Conservation (phyloP, 495 filamentous ascomycete species). For the Podospora didyma region DNA sequence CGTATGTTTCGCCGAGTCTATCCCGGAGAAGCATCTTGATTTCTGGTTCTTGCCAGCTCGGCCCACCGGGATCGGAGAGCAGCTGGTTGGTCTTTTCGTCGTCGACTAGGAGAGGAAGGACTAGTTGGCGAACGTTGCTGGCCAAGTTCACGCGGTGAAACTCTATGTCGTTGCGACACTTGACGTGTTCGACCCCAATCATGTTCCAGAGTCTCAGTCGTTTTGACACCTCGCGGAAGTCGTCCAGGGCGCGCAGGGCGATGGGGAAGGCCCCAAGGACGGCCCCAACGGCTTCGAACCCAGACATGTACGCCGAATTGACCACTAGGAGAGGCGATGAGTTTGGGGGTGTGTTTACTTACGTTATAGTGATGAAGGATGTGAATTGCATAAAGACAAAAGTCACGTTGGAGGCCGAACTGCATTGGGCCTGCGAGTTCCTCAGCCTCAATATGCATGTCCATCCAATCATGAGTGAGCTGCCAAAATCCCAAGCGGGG, state of each 20-base stretch:
- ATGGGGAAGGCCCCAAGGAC: constrained; percentile 29
- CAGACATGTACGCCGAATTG: no score
- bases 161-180: constrained; percentile 19
- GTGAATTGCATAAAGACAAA: no score
- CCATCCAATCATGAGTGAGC: no score
- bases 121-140: constrained; percentile 6
- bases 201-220: constrained; percentile 20
- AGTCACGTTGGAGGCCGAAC: no score
- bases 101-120: constrained; percentile 11
- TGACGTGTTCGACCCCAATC: constrained; percentile 21
- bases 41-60: constrained; percentile 8
- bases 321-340: no score
- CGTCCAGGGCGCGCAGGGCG: constrained; percentile 25
- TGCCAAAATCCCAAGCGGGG: no score
- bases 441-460: no score
- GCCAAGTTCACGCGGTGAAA: constrained; percentile 14
- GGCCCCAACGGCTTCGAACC: constrained; percentile 31
- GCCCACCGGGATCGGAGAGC: constrained; percentile 9
- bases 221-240: constrained; percentile 25
- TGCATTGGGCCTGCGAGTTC: no score
- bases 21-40: background rate
- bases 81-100: constrained; percentile 1
- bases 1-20: constrained; percentile 8
- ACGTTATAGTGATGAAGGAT: no score
- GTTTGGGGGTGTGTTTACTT: no score